Percentiles rank a stretch among this genome's conserved stretches.
These are phyloP conservation scores for Eucalyptus regnans DNA, from an alignment of 345 rosid genomes.

Conservation along the genomic window DNA sequence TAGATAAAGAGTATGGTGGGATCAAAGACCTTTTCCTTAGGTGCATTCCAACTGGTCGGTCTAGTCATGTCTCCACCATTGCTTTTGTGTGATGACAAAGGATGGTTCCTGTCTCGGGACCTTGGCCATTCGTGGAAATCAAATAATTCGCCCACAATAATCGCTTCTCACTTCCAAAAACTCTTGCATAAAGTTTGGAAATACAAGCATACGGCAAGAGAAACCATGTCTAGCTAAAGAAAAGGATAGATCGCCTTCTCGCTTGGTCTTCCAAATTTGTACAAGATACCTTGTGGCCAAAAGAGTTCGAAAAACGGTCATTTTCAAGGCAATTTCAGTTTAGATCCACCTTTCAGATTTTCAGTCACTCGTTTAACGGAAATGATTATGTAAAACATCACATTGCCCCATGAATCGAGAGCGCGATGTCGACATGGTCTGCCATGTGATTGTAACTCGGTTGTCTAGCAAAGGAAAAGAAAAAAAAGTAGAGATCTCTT, in stretches of 20 bases:
- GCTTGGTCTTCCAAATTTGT: neutral
- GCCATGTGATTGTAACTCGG: neutral
- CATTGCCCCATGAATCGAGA: neutral
- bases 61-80: neutral
- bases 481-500: neutral
- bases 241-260: neutral
- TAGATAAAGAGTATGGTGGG: neutral
- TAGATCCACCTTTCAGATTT: neutral
- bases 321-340: neutral
- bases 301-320: neutral
- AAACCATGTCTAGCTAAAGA: neutral
- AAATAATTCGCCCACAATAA: neutral
- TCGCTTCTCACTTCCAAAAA: neutral
- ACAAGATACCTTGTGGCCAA: neutral
- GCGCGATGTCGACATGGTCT: neutral
- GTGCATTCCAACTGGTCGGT: neutral
- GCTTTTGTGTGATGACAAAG: neutral
- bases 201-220: neutral
- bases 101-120: neutral
- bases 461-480: neutral
- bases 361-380: neutral
- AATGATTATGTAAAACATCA: neutral
- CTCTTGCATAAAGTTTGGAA: neutral
- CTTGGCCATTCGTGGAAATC: neutral
- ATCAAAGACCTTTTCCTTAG: neutral